Conservation (phyloP, 2,329 filamentous ascomycete genomes). For the Fragosphaeria purpurea region DNA sequence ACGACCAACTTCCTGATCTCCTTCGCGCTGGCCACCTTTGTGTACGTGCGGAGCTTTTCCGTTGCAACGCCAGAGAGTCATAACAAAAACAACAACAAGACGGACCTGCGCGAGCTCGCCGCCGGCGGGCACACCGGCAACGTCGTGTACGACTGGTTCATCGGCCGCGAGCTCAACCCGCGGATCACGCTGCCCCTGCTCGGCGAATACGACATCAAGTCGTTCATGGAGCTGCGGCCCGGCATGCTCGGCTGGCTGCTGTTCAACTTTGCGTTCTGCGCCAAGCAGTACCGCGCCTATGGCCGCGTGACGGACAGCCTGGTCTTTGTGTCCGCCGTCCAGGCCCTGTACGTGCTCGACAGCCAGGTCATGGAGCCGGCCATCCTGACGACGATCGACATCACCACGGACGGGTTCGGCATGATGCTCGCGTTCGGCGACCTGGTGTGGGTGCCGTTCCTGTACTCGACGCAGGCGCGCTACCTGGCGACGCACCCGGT, state of each 20-base stretch:
- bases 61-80: conserved; percentile 30
- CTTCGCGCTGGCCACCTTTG: conserved; percentile 61
- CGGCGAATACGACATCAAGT: conserved; percentile 82
- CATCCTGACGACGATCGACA: conserved; percentile 87
- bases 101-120: conserved; percentile 71
- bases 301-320: conserved; percentile 82
- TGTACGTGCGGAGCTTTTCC: conserved; percentile 74
- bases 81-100: conserved; percentile 29
- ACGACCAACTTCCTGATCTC: conserved; percentile 74
- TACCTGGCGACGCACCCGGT: conserved; percentile 79
- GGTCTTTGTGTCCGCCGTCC: conserved; percentile 64
- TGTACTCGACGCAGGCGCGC: conserved; percentile 73
- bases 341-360: conserved; percentile 76
- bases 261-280: conserved; percentile 73
- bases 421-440: conserved; percentile 94
- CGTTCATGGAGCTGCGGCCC: conserved; percentile 82
- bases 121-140: conserved; percentile 76
- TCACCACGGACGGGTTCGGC: conserved; percentile 86
- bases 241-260: conserved; percentile 85
- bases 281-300: conserved; percentile 77
- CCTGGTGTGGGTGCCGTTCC: conserved; percentile 83
- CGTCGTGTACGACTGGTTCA: conserved; percentile 90
- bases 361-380: conserved; percentile 78
- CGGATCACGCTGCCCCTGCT: conserved; percentile 68
- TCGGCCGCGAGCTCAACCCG: conserved; percentile 90